Evolutionary conservation across 495 filamentous ascomycete species (phyloP), one percentile per base, ranked within the genome.

Genomic region (Platismatia glauca): DNA sequence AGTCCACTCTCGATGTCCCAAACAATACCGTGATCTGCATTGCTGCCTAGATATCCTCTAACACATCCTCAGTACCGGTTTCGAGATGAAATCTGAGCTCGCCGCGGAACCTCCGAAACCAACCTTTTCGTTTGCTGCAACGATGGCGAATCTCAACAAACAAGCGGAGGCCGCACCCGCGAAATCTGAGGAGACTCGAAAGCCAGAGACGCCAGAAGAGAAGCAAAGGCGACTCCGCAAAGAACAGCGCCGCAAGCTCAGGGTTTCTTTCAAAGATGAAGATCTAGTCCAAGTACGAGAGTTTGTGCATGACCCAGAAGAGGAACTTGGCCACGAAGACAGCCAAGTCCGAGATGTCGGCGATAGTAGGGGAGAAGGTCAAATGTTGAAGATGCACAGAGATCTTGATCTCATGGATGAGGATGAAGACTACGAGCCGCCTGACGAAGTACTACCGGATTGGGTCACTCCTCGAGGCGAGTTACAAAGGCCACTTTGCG

Each of bases 261-360:
- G 82, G 57, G 90, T 86, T 59, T 82, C 70, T 66, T 96, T 80
- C 79, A 91, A 87, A 70, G 89, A 89, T 60, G 79, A 86, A 37
- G 77, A 80, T n/a, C 79, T 96, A 8, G 86, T 85, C 1, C 76
- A 90, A 66, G 75, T 94, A 41, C 80, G 86, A 50, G 76, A 86
- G 27, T 93, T 96, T 69, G 85, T 83, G 33, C 88, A 91, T 62
- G 85, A 93, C 61, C 88, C 86, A 4, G 88, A 91, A 29, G 90
- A 95, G 70, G 88, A 94, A 60, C 76, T 86, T 62, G 86, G 85
- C n/a, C 86, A 85, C 12, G 80, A 84, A 33, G 79, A 81, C 63
- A 85, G 80, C 58, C 81, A 85, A 73, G 73, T 84, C 39, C 81
- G 85, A 43, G 87, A 91, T 73, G 82, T 81, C 3, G 81, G 82